Percentiles rank a stretch among this genome's conserved stretches.
Evolutionary conservation across 2,329 filamentous ascomycete species (phyloP).

Genomic region (Arthroderma uncinatum): DNA sequence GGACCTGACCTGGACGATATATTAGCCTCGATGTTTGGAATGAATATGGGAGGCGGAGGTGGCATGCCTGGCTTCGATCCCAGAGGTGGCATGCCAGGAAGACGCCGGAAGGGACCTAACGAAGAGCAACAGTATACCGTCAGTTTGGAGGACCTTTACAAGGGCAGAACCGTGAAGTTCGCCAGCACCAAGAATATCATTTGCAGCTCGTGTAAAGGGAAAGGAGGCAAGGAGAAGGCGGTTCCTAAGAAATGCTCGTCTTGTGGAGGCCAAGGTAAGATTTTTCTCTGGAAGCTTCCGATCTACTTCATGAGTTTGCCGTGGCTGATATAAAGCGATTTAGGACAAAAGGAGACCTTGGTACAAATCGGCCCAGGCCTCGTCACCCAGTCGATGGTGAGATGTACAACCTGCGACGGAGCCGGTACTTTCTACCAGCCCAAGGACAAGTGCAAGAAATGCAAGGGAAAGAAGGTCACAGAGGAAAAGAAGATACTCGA

Average conservation of each 20-base stretch:
- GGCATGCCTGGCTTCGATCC: conserved; percentile 28
- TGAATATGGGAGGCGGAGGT: conserved; percentile 37
- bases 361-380: conserved; percentile 78
- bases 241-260: conserved; percentile 72
- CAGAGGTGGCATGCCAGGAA: conserved; percentile 37
- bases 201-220: conserved; percentile 77
- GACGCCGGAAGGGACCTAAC: conserved; percentile 32
- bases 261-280: conserved; percentile 63
- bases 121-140: conserved; percentile 55
- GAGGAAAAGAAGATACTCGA: conserved; percentile 90
- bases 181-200: conserved; percentile 88
- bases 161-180: conserved; percentile 96
- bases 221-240: conserved; percentile 81
- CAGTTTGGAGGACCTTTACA: conserved; percentile 88
- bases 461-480: conserved; percentile 80
- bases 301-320: not conserved
- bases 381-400: conserved; percentile 65
- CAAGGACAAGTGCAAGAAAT: conserved; percentile 98
- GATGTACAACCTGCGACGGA: conserved; percentile 74
- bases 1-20: conserved; percentile 75
- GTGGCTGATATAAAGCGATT: not conserved
- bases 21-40: conserved; percentile 76
- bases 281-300: not conserved
- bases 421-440: conserved; percentile 82
- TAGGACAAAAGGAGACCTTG: conserved; percentile 61